Percentiles rank a stretch among this genome's conserved stretches.
phyloP scores from a whole-genome alignment of 306 rosid genomes.

The Dicorynia guianensis region DNA sequence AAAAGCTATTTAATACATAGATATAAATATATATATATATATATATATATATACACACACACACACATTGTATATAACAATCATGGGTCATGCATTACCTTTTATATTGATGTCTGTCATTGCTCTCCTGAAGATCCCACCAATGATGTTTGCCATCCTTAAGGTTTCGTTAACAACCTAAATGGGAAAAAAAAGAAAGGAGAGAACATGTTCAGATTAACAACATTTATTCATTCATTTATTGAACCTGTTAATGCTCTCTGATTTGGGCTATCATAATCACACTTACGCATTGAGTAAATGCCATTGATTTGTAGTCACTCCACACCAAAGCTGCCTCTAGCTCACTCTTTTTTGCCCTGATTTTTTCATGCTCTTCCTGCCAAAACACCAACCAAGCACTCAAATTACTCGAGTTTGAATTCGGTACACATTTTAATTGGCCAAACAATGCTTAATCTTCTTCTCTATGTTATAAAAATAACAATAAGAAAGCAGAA shows the following conservation, averaged over 20 bases:
- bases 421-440: too few relatives aligned
- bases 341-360: conserved; percentile 58
- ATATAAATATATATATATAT: too few relatives aligned
- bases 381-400: conserved; percentile 37
- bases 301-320: conserved; percentile 77
- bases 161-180: conserved; percentile 93
- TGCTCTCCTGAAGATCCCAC: conserved; percentile 88
- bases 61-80: too few relatives aligned
- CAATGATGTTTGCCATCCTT: conserved; percentile 77
- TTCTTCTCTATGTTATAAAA: too few relatives aligned
- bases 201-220: not conserved
- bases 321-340: conserved; percentile 61
- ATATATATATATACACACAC: too few relatives aligned
- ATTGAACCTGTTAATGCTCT: not conserved
- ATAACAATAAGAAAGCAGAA: too few relatives aligned
- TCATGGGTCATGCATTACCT: conserved; percentile 48
- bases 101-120: conserved; percentile 77
- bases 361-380: conserved; percentile 90
- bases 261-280: too few relatives aligned
- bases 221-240: not conserved
- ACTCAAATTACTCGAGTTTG: conserved; percentile 2
- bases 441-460: too few relatives aligned
- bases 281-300: conserved; percentile 87
- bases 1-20: too few relatives aligned
- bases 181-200: conserved; percentile 1